Conservation (phyloP, 257 asterid genomes). For the Plantago elongata region DNA sequence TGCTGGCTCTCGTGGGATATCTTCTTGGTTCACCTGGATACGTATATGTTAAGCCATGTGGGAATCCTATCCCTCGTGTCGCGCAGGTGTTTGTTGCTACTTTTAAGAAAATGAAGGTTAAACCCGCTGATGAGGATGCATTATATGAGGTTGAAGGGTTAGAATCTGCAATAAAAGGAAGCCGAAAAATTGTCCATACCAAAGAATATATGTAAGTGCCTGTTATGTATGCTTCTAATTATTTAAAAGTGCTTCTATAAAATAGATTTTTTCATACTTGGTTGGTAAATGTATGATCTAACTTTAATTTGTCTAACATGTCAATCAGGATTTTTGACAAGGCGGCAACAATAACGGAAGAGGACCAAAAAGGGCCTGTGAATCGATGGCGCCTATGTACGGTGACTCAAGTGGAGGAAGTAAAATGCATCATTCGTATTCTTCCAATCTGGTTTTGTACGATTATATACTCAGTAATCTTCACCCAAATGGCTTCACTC, state of each 20-base stretch:
- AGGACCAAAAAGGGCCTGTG: conserved; percentile 26
- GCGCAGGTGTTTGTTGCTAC: conserved; percentile 60
- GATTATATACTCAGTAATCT: conserved; percentile 63
- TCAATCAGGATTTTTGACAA: conserved; percentile 49
- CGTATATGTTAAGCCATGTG: conserved; percentile 43
- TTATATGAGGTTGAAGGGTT: conserved; percentile 54
- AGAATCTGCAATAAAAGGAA: conserved; percentile 50
- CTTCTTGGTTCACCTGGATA: conserved; percentile 46
- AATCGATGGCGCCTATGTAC: conserved; percentile 68
- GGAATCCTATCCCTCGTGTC: conserved; percentile 65
- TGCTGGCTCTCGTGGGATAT: conserved; percentile 32
- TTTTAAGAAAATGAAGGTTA: conserved; percentile 26
- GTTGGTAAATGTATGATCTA: too few relatives aligned
- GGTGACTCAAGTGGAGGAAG: conserved; percentile 76
- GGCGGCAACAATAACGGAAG: conserved; percentile 45
- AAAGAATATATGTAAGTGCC: conserved; percentile 44
- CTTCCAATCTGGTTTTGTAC: conserved; percentile 78
- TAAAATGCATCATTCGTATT: conserved; percentile 66
- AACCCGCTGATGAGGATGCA: conserved; percentile 13
- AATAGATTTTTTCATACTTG: too few relatives aligned
- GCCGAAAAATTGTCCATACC: conserved; percentile 57
- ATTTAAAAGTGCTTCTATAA: too few relatives aligned
- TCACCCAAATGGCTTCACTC: conserved; percentile 83
- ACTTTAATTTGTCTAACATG: too few relatives aligned
- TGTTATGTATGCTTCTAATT: background rate